Base-by-base conservation (phyloP, 2,329 filamentous ascomycete genomes). In the Botrytis pseudocinerea region DNA sequence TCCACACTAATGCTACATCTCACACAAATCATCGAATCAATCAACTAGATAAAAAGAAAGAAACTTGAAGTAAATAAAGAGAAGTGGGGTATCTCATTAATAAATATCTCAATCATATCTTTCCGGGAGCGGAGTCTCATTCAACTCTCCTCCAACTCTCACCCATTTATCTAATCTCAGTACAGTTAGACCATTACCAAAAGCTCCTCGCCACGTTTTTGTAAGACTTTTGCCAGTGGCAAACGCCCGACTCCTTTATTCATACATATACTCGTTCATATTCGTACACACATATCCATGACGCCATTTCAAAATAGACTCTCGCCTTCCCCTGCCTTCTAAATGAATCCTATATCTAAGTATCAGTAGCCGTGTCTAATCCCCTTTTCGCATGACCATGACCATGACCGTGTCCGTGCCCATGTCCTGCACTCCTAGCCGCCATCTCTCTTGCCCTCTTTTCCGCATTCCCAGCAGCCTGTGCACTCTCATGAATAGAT, bases 1-100 rank as follows among this genome's bases (percentile, higher is more conserved):
- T 35, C 28, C 20, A 6, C 32, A 35, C 2, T 2, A 22, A 12
- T 22, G 4, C 32, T 5, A 35, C 16, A 12, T 60, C 20, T 22
- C 16, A 35, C 32, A 22, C 18, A 40, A 61, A 61, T 38, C 4
- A 35, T 25, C 22, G 0, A 44, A 44, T 22, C 22, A 14, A 20
- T 1, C 38, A 14, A 14, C 32, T 0, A 22, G 6, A 3, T 7
- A n/a, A 32, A 35, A 59, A 38, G 14, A 48, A n/a, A 38, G 18
- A 42, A 38, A 60, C 35, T 38, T 22, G 4, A 54, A 54, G 51
- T 54, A 32, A 20, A 28, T 20, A 12, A 62, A 61, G 69, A 28
- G 32, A 63, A 63, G 69, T 71, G 44, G 68, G 44, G 70, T 48
- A 38, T 46, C 51, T 68, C 61, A 65, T 60, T 57, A 65, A 35